Evolutionary conservation across 139 green algal species (phyloP).

Genomic region (Nannochloris sp.): DNA sequence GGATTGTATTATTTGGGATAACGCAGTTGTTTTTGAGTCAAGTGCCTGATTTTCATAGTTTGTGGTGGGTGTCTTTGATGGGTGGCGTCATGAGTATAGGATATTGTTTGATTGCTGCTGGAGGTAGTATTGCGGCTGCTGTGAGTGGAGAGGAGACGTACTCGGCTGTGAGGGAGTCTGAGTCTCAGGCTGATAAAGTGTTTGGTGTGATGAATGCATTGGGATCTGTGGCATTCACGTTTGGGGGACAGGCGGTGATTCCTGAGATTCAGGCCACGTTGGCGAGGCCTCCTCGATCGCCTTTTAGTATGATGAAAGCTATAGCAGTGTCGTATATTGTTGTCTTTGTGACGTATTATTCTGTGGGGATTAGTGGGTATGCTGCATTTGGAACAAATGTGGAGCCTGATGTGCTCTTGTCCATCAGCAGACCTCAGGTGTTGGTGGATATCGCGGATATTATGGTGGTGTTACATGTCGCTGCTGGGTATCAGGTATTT

Average conservation of each 20-base stretch:
- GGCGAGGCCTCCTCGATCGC: slow-evolving; percentile 26
- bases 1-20: slow-evolving; percentile 39
- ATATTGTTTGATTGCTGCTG: slow-evolving; percentile 41
- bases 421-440: slow-evolving; percentile 20
- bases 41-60: slow-evolving; percentile 41
- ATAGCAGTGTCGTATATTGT: slow-evolving; percentile 33
- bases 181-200: slow-evolving; percentile 15
- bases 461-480: slow-evolving; percentile 55
- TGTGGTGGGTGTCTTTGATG: slow-evolving; percentile 54
- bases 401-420: slow-evolving; percentile 49
- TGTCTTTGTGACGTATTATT: slow-evolving; percentile 44
- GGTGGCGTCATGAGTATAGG: slow-evolving; percentile 43
- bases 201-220: slow-evolving; percentile 49
- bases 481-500: slow-evolving; percentile 50
- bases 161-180: neutral
- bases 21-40: slow-evolving; percentile 45
- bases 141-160: neutral
- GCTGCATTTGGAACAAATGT: slow-evolving; percentile 39
- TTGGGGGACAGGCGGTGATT: slow-evolving; percentile 38
- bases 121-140: slow-evolving; percentile 12
- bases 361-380: slow-evolving; percentile 43
- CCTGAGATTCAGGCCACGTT: slow-evolving; percentile 42
- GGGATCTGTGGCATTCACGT: slow-evolving; percentile 49
- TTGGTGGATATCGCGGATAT: slow-evolving; percentile 44
- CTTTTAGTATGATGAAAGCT: slow-evolving; percentile 41